A percentile compares a stretch with the other conserved stretches of the same genome.
These are phyloP conservation scores for Rhodotorula mucilaginosa DNA, from an alignment of 1,284 basidiomycete genomes.

Conservation along the genomic window DNA sequence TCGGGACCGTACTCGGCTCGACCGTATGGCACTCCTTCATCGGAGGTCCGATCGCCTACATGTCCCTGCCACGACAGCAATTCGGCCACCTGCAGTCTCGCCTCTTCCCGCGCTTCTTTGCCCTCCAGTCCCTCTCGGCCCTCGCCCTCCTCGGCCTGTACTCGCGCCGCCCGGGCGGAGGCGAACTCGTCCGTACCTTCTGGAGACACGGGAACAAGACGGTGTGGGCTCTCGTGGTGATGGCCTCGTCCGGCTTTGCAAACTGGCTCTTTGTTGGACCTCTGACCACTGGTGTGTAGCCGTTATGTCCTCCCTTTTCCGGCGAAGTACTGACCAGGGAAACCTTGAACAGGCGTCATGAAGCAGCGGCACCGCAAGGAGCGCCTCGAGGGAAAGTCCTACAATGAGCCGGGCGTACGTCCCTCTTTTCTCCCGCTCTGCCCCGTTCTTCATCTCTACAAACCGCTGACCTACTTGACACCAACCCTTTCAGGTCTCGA, in stretches of 20 bases:
- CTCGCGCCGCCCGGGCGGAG: constrained; percentile 17
- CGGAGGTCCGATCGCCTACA: constrained; percentile 35
- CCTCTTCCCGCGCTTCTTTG: constrained; percentile 38
- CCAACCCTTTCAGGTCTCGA: constrained; percentile 20
- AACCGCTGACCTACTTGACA: background rate
- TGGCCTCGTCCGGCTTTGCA: constrained; percentile 24
- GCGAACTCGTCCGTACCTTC: constrained; percentile 4
- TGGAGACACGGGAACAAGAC: constrained; percentile 19
- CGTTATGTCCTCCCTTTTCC: background rate
- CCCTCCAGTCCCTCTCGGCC: constrained; percentile 19
- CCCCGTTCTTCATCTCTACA: background rate
- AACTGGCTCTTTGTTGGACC: constrained; percentile 40
- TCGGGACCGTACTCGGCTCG: constrained; percentile 26
- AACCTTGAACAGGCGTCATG: constrained; percentile 30
- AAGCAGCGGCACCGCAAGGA: constrained; percentile 39
- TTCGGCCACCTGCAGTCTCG: constrained; percentile 42
- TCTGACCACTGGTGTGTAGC: constrained; percentile 34
- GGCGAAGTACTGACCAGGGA: too few relatives aligned
- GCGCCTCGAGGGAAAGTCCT: constrained; percentile 38
- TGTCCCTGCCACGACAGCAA: constrained; percentile 34
- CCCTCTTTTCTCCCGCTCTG: background rate
- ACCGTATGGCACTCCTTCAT: constrained; percentile 35
- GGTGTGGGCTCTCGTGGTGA: constrained; percentile 25
- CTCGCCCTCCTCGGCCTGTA: constrained; percentile 26
- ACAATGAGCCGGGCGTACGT: constrained; percentile 32